Percentiles rank a stretch among this genome's conserved stretches.
Conservation (phyloP, 2,329 filamentous ascomycete species). For the Apiospora rasikravindrae region DNA sequence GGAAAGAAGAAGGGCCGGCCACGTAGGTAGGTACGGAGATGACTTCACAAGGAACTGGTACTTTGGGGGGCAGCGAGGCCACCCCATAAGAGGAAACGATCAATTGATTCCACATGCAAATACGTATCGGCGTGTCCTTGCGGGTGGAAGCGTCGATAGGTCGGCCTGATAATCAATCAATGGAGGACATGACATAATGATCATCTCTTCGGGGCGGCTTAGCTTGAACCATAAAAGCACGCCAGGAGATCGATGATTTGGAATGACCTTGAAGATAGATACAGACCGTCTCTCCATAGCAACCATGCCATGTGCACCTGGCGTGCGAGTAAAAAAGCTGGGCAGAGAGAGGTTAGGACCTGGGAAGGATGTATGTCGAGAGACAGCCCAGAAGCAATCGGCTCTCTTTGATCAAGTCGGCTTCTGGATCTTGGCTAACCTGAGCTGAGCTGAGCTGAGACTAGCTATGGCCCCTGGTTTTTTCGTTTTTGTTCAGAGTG, state of each 20-base stretch:
- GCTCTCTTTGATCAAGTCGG: not conserved
- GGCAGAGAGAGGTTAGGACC: no score
- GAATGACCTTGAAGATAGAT: not conserved
- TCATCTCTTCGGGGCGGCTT: not conserved
- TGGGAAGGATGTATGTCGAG: no score
- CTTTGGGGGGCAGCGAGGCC: not conserved
- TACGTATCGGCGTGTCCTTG: no score
- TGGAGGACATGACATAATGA: not conserved
- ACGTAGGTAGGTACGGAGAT: no score
- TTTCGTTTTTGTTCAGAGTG: not conserved
- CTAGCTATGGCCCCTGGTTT: no score
- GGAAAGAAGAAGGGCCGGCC: no score
- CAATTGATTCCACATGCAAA: not conserved
- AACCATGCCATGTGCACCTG: not conserved
- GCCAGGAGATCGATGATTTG: not conserved
- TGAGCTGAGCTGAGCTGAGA: not conserved
- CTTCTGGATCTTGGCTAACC: not conserved
- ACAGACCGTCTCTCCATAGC: not conserved
- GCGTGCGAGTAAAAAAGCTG: not conserved
- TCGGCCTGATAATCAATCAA: not conserved
- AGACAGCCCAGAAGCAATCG: no score
- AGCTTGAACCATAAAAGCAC: not conserved
- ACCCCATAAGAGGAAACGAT: not conserved
- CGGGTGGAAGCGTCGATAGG: no score
- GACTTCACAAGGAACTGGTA: no score